Evolutionary conservation across 2,329 filamentous ascomycete genomes (phyloP).

Genomic region (Fusarium sp.): DNA sequence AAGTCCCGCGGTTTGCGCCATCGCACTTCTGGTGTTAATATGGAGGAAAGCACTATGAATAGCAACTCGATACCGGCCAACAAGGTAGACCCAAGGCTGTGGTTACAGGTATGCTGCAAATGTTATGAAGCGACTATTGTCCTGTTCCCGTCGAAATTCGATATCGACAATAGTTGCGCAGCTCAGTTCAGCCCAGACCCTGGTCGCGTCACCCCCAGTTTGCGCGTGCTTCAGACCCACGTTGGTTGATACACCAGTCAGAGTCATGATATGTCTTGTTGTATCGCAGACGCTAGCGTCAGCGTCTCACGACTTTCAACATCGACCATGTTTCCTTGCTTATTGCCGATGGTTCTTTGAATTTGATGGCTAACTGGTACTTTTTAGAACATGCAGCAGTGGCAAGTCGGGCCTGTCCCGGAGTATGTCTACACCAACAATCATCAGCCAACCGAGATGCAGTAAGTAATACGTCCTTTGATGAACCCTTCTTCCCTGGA

Average conservation of each 20-base stretch:
- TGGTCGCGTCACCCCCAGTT: conserved; percentile 40
- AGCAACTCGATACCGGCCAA: not conserved
- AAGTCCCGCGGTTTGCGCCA: conserved; percentile 25
- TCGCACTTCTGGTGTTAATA: conserved; percentile 24
- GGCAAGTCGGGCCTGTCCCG: conserved; percentile 68
- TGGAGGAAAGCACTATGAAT: not conserved
- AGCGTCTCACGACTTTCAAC: conserved; percentile 15
- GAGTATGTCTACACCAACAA: conserved; percentile 66
- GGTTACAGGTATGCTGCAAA: not conserved
- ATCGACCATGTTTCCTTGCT: conserved; percentile 19
- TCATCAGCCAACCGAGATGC: conserved; percentile 65
- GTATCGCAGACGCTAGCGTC: conserved; percentile 17
- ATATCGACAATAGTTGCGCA: conserved; percentile 19
- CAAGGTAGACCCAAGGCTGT: not conserved
- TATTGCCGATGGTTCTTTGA: conserved; percentile 1
- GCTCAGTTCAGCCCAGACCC: conserved; percentile 33
- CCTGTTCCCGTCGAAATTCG: not conserved
- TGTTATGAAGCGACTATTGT: not conserved
- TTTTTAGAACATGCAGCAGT: conserved; percentile 66
- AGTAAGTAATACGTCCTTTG: conserved; percentile 65
- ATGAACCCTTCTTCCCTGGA: conserved; percentile 46
- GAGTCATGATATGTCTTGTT: conserved; percentile 23
- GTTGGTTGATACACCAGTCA: conserved; percentile 35
- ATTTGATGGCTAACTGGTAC: conserved; percentile 35
- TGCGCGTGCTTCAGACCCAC: conserved; percentile 41